Evolutionary conservation across 1,284 basidiomycete genomes (phyloP), one percentile per base, ranked within the genome.

Genomic region (Apiotrichum mycotoxinovorans): DNA sequence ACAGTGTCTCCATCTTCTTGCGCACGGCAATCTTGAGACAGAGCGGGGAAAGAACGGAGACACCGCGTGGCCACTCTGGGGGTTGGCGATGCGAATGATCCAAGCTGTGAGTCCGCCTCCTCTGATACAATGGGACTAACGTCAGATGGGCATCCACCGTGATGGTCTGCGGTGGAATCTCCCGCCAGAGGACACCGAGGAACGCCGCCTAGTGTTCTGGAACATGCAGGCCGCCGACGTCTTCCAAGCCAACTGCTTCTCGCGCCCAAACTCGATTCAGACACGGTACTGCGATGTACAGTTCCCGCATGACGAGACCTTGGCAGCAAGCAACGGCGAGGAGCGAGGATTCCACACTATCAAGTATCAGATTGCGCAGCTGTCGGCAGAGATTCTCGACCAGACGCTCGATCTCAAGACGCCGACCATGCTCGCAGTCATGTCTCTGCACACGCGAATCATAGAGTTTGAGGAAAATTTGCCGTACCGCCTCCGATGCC

Each of bases 1-100:
- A 14, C 70, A 71, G 49, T 60, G 68, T 11, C 42, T 69, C 56
- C 53, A 63, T 37, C 49, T 65, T n/a, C 62, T 67, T 58, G 65
- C 57, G 1, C 61, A 67, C 35, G 60, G 57, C 35, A 56, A 54
- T 22, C 42, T 63, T 10, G 47, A 54, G 37, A 57, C 48, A 2
- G 75, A 79, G 52, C 40, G 27, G n/a, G 58, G 58, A 2, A 20
- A 43, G 20, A 56, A 51, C 34, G 64, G 62, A 0, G 64, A 66
- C 49, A 56, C 56, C 4, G 54, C 61, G 7, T 68, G 65, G 67
- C 57, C 65, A 4, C 52, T 68, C 10, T 63, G 65, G 58, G 67
- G 67, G 5, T n/a, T 61, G 15, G 44, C 56, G 5, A 58, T 57
- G 55, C 55, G 63, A 4, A 57, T 62, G 38, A 62, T 61, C 26